These are phyloP conservation scores for Penicillium oxalicum DNA, from an alignment of 2,329 filamentous ascomycete genomes.

Conservation along the genomic window DNA sequence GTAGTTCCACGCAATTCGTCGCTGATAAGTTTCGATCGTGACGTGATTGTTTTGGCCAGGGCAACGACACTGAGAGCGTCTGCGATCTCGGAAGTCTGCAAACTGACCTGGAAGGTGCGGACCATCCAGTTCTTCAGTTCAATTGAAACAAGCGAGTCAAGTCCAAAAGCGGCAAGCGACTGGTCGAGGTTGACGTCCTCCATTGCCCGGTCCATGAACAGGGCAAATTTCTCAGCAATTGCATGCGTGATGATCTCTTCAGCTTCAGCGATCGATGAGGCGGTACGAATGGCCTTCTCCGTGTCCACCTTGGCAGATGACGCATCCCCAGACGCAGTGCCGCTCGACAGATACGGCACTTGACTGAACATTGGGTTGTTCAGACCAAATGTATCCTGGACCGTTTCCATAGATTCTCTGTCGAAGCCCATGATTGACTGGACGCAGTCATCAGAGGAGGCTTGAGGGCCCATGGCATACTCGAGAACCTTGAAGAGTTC, in stretches of 20 bases:
- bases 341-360: neutral
- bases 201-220: constrained; percentile 1
- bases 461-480: constrained; percentile 2
- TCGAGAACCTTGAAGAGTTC: constrained; percentile 2
- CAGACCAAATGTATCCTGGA: neutral
- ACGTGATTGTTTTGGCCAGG: neutral
- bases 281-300: neutral
- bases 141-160: constrained; percentile 1
- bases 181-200: constrained; percentile 2
- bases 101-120: constrained; percentile 1
- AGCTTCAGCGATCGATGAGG: neutral
- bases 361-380: constrained; percentile 1
- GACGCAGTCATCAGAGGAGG: neutral
- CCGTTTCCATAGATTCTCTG: neutral
- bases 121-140: constrained; percentile 2
- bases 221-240: neutral
- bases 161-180: neutral
- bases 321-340: neutral
- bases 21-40: neutral
- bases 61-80: constrained; percentile 1
- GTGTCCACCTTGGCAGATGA: neutral
- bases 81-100: constrained; percentile 1
- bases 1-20: neutral
- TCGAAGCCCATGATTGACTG: constrained; percentile 2
- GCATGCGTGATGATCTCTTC: neutral